Percentiles rank a stretch among this genome's conserved stretches.
phyloP scores from a whole-genome alignment of 2,329 filamentous ascomycete species.

The Colletotrichum limetticola region DNA sequence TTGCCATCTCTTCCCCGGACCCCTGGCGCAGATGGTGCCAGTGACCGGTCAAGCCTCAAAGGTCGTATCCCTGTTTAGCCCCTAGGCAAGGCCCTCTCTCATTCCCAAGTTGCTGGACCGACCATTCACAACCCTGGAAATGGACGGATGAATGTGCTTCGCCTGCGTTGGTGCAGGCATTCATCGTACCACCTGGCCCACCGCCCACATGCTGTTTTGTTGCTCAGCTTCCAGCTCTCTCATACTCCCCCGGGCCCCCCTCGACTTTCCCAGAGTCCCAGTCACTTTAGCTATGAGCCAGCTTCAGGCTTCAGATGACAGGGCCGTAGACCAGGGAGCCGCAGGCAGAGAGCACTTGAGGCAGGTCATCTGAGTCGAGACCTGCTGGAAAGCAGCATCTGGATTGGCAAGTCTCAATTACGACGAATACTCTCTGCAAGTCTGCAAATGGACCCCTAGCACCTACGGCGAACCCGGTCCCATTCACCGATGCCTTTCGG shows the following conservation, averaged over 20 bases:
- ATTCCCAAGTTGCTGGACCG: constrained; percentile 33
- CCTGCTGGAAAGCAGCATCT: not conserved
- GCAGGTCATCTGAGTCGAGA: not conserved
- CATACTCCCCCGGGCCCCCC: not conserved
- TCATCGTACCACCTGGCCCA: constrained; percentile 26
- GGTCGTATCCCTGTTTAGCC: constrained; percentile 16
- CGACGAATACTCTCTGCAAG: not conserved
- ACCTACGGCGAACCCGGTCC: not conserved
- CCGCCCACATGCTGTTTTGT: constrained; percentile 6
- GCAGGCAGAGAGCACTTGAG: not conserved
- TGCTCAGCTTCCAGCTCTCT: not conserved
- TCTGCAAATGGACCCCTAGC: not conserved
- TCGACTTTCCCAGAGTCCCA: not conserved
- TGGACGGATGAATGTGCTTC: constrained; percentile 22
- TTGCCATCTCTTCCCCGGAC: constrained; percentile 1
- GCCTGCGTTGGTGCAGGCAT: constrained; percentile 31
- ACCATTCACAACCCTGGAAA: constrained; percentile 17
- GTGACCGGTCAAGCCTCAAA: constrained; percentile 16
- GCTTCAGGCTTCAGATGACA: not conserved
- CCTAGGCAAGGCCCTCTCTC: constrained; percentile 27
- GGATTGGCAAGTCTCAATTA: not conserved
- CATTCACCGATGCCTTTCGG: not conserved
- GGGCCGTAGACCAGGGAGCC: not conserved
- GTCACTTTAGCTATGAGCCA: not conserved
- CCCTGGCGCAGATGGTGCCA: constrained; percentile 25